Evolutionary conservation across 495 filamentous ascomycete genomes (phyloP).

Genomic region (Immersiella caudata): DNA sequence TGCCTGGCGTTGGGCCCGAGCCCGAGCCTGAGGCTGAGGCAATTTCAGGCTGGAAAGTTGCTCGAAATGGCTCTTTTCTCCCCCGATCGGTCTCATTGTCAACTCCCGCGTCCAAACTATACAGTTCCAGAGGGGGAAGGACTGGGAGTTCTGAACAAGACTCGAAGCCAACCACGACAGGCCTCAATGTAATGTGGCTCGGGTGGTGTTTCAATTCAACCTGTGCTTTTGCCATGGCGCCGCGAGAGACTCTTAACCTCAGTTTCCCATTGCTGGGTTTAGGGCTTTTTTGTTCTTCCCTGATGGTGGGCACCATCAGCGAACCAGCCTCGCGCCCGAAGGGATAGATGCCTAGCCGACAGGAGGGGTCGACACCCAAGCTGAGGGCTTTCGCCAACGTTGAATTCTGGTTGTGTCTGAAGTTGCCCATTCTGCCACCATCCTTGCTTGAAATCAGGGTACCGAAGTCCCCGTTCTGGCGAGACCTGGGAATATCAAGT

Average conservation of each 20-base stretch:
- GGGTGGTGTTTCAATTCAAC: background rate
- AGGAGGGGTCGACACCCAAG: background rate
- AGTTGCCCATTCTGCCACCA: background rate
- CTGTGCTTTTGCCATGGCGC: constrained; percentile 23
- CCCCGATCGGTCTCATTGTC: background rate
- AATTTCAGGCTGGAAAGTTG: background rate
- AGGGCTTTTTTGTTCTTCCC: background rate
- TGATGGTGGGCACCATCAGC: background rate
- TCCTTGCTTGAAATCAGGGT: background rate
- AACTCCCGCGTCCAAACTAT: background rate
- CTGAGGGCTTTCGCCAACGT: background rate
- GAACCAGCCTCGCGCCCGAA: background rate
- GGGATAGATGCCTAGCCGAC: background rate
- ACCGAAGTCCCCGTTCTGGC: background rate
- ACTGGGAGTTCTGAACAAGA: background rate
- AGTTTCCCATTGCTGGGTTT: constrained; percentile 17
- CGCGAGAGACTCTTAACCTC: constrained; percentile 35
- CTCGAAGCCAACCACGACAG: background rate
- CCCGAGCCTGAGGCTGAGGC: background rate
- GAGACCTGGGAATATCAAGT: background rate
- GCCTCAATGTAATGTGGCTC: background rate
- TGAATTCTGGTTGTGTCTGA: background rate
- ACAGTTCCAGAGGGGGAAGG: background rate
- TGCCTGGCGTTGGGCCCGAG: background rate
- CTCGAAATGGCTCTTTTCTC: background rate